Evolutionary conservation across 306 rosid species (phyloP), one percentile per base, ranked within the genome.

Genomic region (Ochetophila trinervis): DNA sequence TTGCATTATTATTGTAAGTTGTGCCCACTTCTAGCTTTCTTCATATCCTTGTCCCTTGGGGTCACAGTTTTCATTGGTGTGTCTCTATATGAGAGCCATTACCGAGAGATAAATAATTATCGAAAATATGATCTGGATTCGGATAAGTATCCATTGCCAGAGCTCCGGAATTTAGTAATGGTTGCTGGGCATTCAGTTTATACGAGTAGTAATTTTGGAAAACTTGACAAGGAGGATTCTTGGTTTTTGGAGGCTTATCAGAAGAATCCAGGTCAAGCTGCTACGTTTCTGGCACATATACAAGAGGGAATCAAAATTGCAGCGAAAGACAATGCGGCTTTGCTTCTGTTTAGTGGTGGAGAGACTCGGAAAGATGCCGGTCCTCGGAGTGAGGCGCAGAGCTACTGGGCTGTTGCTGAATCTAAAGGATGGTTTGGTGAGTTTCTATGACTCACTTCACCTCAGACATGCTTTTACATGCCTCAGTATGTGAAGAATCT

Each of bases 161-260:
- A 80, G 78, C 97, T 89, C 52, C 77, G 60, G 56, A 92, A 92
- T 70, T 83, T 92, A 66, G 86, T 92, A 17, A 85, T 89, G 98
- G 98, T 93, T 69, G 96, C 96, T 14, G 98, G 98, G 50, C 98
- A 93, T 67, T 93, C 98, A 0, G 69, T 93, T 68, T 93, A 93
- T 57, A 86, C 84, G 4, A 89, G 98, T 50, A 82, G 84, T 68
- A 84, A 79, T 18, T 89, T 96, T 77, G 95, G 85, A 63, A 87
- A 86, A 55, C 80, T 84, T 81, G 97, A 89, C 30, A 81, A 79
- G 47, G 96, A 93, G 82, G 97, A 81, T 40, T 93, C 98, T 14
- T 93, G 98, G 98, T 82, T 80, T 78, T 73, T 93, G 88, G 98
- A 93, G 75, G 72, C 91, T 30, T 93, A 93, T 79, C 98, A 89